Evolutionary conservation across 164 flowering plant species (phyloP).

Genomic region (Macadamia tetraphylla): DNA sequence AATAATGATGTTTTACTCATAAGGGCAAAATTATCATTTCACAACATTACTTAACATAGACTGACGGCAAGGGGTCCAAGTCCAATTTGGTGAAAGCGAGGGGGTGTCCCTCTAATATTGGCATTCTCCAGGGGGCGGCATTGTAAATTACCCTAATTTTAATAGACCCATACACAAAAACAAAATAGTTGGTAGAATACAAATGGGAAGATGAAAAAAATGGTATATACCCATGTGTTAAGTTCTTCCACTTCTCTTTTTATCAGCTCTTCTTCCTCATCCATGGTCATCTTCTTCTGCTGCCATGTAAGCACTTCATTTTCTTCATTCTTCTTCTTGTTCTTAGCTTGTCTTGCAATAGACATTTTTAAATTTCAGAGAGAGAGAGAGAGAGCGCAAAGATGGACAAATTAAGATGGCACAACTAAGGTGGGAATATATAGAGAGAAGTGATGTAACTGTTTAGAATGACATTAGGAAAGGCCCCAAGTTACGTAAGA

Average conservation of each 20-base stretch:
- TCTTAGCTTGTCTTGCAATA: conserved; percentile 15
- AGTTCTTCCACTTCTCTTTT: conserved; percentile 32
- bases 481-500: not conserved
- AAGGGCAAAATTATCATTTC: too few species aligned
- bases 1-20: too few species aligned
- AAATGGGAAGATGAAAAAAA: not conserved
- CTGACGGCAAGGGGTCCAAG: too few species aligned
- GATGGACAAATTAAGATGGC: too few species aligned
- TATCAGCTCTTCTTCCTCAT: conserved; percentile 29
- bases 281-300: conserved; percentile 29
- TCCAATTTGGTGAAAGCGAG: too few species aligned
- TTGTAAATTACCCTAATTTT: too few species aligned
- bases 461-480: not conserved
- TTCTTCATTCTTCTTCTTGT: conserved; percentile 4
- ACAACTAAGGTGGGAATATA: not conserved
- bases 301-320: conserved; percentile 25
- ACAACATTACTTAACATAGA: too few species aligned
- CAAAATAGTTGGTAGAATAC: too few species aligned
- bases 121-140: too few species aligned
- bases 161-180: too few species aligned
- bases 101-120: too few species aligned
- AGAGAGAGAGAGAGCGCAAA: not conserved
- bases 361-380: conserved; percentile 1
- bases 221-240: conserved; percentile 24
- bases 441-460: conserved; percentile 7